These are phyloP conservation scores for Selenicereus undatus DNA, from an alignment of 148 eudicot genomes.

Conservation along the genomic window DNA sequence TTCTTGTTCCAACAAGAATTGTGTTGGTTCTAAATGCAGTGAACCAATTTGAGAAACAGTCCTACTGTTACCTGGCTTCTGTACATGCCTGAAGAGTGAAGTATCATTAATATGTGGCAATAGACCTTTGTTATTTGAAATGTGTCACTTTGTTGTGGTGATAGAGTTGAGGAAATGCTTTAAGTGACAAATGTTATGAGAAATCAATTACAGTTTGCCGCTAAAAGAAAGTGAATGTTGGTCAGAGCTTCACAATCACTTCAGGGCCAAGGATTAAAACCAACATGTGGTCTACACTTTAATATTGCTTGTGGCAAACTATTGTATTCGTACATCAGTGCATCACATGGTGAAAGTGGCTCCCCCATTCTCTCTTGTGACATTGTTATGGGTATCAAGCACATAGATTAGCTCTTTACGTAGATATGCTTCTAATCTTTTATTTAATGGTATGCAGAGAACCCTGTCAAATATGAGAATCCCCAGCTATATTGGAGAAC, in stretches of 20 bases:
- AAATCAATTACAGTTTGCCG: not conserved
- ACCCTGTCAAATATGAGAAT: conserved; percentile 70
- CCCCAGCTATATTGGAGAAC: conserved; percentile 74
- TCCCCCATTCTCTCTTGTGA: not conserved
- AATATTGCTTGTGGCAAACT: not conserved
- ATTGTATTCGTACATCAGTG: not conserved
- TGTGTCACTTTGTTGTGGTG: no score
- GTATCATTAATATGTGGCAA: not conserved
- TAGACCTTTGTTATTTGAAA: not conserved
- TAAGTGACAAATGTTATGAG: not conserved
- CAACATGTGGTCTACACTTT: not conserved
- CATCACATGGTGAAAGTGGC: not conserved
- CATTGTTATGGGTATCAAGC: not conserved
- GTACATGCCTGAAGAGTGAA: not conserved
- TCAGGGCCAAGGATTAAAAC: not conserved
- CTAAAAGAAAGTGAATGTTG: not conserved
- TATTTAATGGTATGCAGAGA: conserved; percentile 46
- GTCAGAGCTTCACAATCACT: not conserved
- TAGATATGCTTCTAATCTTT: not conserved
- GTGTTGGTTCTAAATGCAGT: not conserved
- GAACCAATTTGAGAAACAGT: not conserved
- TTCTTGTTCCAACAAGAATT: not conserved
- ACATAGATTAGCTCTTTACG: not conserved
- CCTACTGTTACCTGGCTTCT: not conserved
- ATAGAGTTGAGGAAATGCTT: no score